Evolutionary conservation across 2,329 filamentous ascomycete species (phyloP).

Genomic region (Apiospora saccharicola): DNA sequence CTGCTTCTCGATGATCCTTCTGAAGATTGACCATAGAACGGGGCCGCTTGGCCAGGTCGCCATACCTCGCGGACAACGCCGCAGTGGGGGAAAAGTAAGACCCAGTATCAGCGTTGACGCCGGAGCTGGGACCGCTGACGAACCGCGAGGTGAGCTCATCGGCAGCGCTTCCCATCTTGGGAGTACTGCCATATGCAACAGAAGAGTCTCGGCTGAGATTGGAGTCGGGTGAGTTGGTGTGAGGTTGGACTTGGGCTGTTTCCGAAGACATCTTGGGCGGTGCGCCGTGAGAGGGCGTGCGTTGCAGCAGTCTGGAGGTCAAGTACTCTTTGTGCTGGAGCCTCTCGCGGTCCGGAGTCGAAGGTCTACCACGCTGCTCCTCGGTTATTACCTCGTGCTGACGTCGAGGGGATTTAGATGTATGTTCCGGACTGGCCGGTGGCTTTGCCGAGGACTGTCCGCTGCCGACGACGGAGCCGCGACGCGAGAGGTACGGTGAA

Average conservation of each 20-base stretch:
- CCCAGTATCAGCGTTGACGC: conserved; percentile 54
- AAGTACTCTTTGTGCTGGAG: conserved; percentile 69
- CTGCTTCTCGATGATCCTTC: conserved; percentile 38
- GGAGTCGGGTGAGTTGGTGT: conserved; percentile 45
- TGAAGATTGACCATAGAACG: conserved; percentile 51
- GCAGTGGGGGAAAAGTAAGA: conserved; percentile 57
- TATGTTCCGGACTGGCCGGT: conserved; percentile 34
- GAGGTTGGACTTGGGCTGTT: conserved; percentile 56
- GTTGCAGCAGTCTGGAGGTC: conserved; percentile 71
- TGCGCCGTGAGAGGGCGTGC: conserved; percentile 66
- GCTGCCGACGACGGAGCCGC: conserved; percentile 58
- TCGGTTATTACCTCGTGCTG: conserved; percentile 32
- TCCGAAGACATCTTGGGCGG: conserved; percentile 72
- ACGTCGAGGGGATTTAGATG: conserved; percentile 43
- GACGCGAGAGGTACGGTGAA: conserved; percentile 63
- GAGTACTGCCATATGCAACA: conserved; percentile 46
- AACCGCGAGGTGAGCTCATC: conserved; percentile 66
- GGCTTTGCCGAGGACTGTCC: conserved; percentile 54
- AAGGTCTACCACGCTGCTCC: conserved; percentile 25
- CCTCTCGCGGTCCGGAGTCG: conserved; percentile 50
- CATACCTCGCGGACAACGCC: conserved; percentile 41
- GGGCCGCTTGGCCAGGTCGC: conserved; percentile 48
- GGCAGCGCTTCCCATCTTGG: conserved; percentile 49
- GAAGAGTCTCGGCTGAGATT: conserved; percentile 48
- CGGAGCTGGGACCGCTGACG: conserved; percentile 59